Base-by-base conservation (phyloP, 148 eudicot species). In the Agrostemma githago region DNA sequence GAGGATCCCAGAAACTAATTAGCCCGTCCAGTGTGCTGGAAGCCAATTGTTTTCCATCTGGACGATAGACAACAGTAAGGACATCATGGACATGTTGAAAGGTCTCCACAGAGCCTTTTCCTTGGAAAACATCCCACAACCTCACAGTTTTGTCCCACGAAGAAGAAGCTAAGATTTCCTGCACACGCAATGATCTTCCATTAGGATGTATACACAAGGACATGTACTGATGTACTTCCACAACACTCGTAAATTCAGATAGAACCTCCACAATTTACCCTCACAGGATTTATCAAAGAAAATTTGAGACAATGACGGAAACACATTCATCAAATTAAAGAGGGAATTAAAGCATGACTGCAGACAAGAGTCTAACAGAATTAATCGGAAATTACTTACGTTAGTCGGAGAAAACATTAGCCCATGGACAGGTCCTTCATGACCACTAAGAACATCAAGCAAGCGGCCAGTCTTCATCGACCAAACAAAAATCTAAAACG, bases 381-480 rank as follows among this genome's bases (percentile, higher is more conserved):
- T 8, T 26, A 26, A 10, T n/a, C 48, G 34, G 57, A 63, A 43
- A 9, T 15, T 65, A 83, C 96, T 78, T 83, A 95, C 99, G 82
- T 77, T 89, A 42, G 89, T 78, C 26, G 97, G 97, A 85, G 99
- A 95, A 80, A 95, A 95, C 89, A 85, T 89, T 71, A 95, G 80
- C 44, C 96, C 99, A 72, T 95, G 99, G 57, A 95, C 97, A 77
- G 99, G 97, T 73, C 96, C 99, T 86, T 92, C 96, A 61, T 95
- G 97, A 70, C 99, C 97, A 8, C 99, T 92, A 58, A 95, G 86
- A 82, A 95, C 79, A 81, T 92, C 99, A 83, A 95, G 84, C 81
- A 95, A 83, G 79, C 93, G 85, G n/a, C 96, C 97, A 9, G 99
- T 95, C 88, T 90, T 95, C 99, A 92, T 90, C 48, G 99, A 92